Conservation (phyloP, 2,329 filamentous ascomycete genomes). For the Alternaria viburni region DNA sequence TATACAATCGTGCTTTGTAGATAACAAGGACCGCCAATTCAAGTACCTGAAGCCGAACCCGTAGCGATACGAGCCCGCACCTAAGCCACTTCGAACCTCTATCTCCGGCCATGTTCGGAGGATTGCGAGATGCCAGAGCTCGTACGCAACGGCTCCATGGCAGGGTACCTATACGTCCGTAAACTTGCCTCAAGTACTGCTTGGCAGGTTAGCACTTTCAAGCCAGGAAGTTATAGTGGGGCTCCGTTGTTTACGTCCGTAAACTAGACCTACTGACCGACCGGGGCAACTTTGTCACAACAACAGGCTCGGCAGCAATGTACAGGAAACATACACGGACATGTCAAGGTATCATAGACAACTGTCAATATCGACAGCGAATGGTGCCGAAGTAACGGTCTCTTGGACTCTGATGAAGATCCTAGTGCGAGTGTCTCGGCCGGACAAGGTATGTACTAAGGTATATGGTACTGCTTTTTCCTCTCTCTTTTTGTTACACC, state of each 20-base stretch:
- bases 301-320: background rate
- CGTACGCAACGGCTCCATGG: background rate
- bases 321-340: background rate
- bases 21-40: background rate
- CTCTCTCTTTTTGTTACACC: background rate
- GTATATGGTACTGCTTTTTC: background rate
- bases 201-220: background rate
- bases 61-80: background rate
- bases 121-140: background rate
- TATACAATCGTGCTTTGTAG: background rate
- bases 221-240: background rate
- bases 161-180: background rate
- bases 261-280: background rate
- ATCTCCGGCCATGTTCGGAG: background rate
- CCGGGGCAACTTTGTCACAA: background rate
- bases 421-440: rapidly evolving
- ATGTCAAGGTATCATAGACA: background rate
- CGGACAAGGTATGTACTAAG: background rate
- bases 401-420: background rate
- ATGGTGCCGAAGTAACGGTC: background rate
- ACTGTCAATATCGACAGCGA: background rate
- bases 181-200: background rate
- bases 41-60: background rate
- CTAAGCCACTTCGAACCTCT: background rate
- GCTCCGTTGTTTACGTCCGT: background rate